phyloP scores from a whole-genome alignment of 257 asterid species.

The Petunia secreta region DNA sequence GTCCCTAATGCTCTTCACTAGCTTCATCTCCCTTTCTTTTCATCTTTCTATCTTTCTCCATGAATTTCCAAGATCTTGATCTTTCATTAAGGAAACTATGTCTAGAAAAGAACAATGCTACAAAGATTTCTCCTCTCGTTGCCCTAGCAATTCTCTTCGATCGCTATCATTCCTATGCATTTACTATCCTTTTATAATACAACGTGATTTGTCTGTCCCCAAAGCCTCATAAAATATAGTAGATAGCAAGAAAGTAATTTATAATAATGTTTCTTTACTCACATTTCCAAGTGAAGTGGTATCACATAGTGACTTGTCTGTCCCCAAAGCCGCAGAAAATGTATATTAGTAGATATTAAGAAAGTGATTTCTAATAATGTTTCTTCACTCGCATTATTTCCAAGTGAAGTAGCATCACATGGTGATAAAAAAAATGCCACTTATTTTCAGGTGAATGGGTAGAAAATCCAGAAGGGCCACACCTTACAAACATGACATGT shows the following conservation, averaged over 20 bases:
- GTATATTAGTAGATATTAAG: no score
- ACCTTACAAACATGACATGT: constrained; percentile 71
- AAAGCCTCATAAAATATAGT: no score
- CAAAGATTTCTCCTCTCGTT: constrained; percentile 46
- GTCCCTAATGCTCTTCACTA: neutral
- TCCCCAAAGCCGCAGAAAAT: no score
- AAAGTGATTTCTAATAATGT: no score
- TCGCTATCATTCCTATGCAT: constrained; percentile 57
- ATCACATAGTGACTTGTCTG: no score
- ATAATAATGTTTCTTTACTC: no score
- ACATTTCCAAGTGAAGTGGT: no score
- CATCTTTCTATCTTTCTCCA: constrained; percentile 30
- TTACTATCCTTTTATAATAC: constrained; percentile 43
- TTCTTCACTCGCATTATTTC: no score
- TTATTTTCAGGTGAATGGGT: constrained; percentile 84
- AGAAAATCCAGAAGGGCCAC: constrained; percentile 61
- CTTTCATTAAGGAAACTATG: constrained; percentile 49
- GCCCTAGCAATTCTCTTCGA: constrained; percentile 41
- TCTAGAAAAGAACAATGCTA: constrained; percentile 39
- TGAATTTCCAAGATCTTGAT: constrained; percentile 55
- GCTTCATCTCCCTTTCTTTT: neutral
- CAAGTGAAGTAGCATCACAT: no score
- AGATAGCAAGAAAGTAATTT: no score
- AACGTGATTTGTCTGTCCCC: no score
- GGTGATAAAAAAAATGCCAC: constrained; percentile 50